phyloP scores from a whole-genome alignment of 225 moss, liverwort and hornwort species.

The Physcomitrellopsis africana region DNA sequence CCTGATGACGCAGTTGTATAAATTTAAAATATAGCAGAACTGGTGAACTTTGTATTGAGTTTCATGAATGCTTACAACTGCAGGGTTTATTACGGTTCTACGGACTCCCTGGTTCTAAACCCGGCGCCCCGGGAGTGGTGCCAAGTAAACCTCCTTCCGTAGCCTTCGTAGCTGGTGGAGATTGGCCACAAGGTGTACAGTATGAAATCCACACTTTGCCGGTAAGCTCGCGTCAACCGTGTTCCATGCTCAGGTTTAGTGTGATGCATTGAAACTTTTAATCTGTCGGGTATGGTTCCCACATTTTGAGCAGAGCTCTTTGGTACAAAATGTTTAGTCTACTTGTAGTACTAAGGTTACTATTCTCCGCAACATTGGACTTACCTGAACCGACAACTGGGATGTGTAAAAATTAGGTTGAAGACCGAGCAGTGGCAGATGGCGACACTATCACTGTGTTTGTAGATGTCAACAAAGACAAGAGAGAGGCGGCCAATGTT shows the following conservation, averaged over 20 bases:
- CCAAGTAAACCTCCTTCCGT: slow-evolving; percentile 2
- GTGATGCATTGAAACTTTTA: background rate
- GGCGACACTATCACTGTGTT: slow-evolving; percentile 61
- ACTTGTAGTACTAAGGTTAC: background rate
- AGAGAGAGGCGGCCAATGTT: slow-evolving; percentile 39
- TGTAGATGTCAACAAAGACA: slow-evolving; percentile 39
- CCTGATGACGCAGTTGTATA: background rate
- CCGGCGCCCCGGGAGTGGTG: background rate
- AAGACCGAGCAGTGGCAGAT: slow-evolving; percentile 48
- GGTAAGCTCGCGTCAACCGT: slow-evolving; percentile 23
- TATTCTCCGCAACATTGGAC: background rate
- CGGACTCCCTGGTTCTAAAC: slow-evolving; percentile 37
- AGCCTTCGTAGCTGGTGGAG: slow-evolving; percentile 52
- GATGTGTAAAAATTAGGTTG: slow-evolving; percentile 34
- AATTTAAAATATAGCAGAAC: background rate
- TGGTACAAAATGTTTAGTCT: background rate
- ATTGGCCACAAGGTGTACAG: slow-evolving; percentile 61
- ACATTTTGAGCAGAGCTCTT: no score
- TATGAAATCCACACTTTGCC: slow-evolving; percentile 61
- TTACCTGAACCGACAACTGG: background rate
- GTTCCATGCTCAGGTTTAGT: background rate
- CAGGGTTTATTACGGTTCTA: slow-evolving; percentile 62
- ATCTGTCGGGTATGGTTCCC: no score
- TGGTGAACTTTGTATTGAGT: background rate
- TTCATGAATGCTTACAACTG: background rate